Percentiles rank a stretch among this genome's conserved stretches.
These are phyloP conservation scores for Blastocladiella britannica DNA, from an alignment of 192 early-diverging fungal genomes.

Conservation along the genomic window DNA sequence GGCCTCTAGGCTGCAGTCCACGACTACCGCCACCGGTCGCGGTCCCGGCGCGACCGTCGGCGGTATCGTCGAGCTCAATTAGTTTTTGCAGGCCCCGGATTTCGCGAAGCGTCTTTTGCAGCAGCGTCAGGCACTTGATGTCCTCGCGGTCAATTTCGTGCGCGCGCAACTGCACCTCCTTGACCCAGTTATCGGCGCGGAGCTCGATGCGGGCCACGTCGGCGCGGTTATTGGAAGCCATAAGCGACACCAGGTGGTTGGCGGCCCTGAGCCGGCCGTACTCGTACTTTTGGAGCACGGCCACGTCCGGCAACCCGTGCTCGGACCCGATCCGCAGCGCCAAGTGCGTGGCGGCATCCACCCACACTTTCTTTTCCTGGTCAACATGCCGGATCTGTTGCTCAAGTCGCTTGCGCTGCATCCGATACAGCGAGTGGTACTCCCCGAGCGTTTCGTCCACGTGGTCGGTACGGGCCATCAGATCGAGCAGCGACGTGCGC, in stretches of 20 bases:
- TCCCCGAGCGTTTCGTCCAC: constrained; percentile 34
- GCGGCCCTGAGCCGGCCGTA: constrained; percentile 18
- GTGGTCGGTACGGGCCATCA: constrained; percentile 27
- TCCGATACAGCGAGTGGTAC: constrained; percentile 33
- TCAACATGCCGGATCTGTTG: constrained; percentile 21
- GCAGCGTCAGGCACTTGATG: constrained; percentile 20
- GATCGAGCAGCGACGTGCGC: constrained; percentile 24
- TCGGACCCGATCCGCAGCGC: constrained; percentile 31
- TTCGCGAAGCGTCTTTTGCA: constrained; percentile 23
- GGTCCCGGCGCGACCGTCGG: constrained; percentile 12
- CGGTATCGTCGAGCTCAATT: constrained; percentile 15
- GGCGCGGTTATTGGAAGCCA: constrained; percentile 22
- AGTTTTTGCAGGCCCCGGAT: constrained; percentile 28
- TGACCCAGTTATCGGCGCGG: constrained; percentile 29
- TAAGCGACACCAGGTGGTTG: constrained; percentile 28
- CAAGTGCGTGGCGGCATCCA: constrained; percentile 28
- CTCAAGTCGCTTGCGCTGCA: constrained; percentile 33
- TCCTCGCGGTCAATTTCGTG: constrained; percentile 35
- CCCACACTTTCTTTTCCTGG: constrained; percentile 33
- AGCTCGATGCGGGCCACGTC: constrained; percentile 21
- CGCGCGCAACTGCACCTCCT: constrained; percentile 20
- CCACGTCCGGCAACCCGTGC: constrained; percentile 26
- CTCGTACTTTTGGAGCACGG: constrained; percentile 25
- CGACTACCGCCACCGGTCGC: too few relatives aligned
- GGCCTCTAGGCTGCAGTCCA: too few relatives aligned